These are phyloP conservation scores for Spatholobus suberectus DNA, from an alignment of 306 rosid genomes.

Conservation along the genomic window DNA sequence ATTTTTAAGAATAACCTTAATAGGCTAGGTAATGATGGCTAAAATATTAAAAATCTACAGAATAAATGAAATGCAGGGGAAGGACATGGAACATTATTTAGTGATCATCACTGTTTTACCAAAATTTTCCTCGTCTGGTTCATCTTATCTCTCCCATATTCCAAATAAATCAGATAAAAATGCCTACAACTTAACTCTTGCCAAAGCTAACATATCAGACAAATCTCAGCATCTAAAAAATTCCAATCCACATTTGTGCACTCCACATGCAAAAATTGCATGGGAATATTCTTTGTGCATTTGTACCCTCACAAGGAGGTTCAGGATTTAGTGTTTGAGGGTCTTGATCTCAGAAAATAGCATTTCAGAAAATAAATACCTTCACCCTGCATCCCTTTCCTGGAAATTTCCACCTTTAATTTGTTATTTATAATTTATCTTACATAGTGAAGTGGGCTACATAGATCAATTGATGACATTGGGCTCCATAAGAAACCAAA, in stretches of 20 bases:
- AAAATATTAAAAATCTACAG: neutral
- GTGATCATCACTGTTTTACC: neutral
- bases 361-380: neutral
- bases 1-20: neutral
- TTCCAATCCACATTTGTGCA: conserved; percentile 15
- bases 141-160: conserved; percentile 6
- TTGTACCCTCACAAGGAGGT: neutral
- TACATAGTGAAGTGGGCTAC: neutral
- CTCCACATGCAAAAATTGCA: neutral
- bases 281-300: neutral
- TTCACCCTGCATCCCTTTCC: neutral
- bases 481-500: neutral
- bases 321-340: neutral
- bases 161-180: neutral
- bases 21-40: neutral
- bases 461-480: neutral
- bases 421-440: neutral
- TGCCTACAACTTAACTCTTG: neutral
- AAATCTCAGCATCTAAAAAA: neutral
- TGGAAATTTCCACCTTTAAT: neutral
- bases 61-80: neutral
- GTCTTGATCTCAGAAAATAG: neutral
- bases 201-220: neutral
- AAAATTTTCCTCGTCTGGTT: neutral
- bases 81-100: neutral